Conservation (phyloP, 306 rosid genomes). For the Begonia peltatifolia region DNA sequence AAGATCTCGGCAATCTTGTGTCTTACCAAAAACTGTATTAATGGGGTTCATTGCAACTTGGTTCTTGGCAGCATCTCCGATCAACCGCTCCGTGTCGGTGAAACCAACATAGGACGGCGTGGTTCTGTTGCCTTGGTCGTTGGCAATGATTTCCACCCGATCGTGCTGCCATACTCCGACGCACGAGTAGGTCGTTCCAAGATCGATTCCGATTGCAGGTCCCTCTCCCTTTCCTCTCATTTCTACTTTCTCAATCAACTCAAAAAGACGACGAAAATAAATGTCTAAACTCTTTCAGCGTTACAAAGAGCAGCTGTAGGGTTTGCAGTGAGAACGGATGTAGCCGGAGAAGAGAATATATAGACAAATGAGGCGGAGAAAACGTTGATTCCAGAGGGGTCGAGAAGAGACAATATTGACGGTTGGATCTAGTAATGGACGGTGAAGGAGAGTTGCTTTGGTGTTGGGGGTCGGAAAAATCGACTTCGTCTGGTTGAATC, state of each 20-base stretch:
- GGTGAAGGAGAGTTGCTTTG: neutral
- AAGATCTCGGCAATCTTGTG: neutral
- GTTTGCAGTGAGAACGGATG: neutral
- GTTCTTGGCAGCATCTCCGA: conserved; percentile 64
- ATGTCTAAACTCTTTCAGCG: neutral
- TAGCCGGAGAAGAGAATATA: neutral
- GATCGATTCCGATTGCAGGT: conserved; percentile 57
- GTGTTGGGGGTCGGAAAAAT: conserved; percentile 3
- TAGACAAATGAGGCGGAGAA: neutral
- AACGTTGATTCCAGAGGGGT: conserved; percentile 12
- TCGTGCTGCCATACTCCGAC: conserved; percentile 67
- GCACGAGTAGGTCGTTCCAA: conserved; percentile 53
- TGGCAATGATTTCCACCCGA: conserved; percentile 53
- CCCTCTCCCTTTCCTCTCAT: conserved; percentile 57
- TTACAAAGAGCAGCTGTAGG: neutral
- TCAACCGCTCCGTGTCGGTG: conserved; percentile 40
- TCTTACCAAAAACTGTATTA: conserved; percentile 53
- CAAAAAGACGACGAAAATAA: neutral
- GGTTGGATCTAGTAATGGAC: conserved; percentile 5
- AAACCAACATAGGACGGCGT: conserved; percentile 56
- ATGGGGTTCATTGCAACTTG: conserved; percentile 65
- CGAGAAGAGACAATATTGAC: neutral
- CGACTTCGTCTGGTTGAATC: conserved; percentile 3
- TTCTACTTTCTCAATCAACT: neutral
- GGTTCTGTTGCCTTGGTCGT: conserved; percentile 54